Base-by-base conservation (phyloP, 169 alveolate species). In the Cystoisospora suis region DNA sequence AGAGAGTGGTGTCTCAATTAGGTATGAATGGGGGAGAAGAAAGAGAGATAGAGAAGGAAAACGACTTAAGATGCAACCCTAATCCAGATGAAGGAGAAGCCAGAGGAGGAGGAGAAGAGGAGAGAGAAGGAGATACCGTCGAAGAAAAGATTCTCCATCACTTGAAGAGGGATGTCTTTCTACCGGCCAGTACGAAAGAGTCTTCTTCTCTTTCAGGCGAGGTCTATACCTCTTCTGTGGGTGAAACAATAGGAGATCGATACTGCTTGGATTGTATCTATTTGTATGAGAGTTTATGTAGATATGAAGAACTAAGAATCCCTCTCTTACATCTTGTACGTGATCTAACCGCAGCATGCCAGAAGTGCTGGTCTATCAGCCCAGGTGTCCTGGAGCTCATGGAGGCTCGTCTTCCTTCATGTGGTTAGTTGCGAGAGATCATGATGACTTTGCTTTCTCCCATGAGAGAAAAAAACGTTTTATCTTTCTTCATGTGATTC, bases 361-460 rank as follows among this genome's bases (percentile, higher is more conserved):
- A 46, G 58, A 72, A 34, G 83, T 72, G 83, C 83, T 72, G 83
- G 83, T 15, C 83, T 56, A 38, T 72, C 83, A 72, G 83, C 27
- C 56, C 83, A 17, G 83, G 56, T n/a, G 56, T 72, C 56, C 58
- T 38, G 6, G 83, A 72, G 23, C 53, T 72, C 1, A 38, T 72
- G 2, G 83, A 72, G 32, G 58, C 38, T 6, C 49, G 83, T 6
- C 83, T 72, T n/a, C 83, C 83, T 53, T 53, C 65, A 53, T 23
- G 65, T 15, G 23, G 29, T 53, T 12, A 12, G 12, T 12, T 53
- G 65, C 65, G 12, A 53, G 65, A 53, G 65, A 23, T 15, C 65
- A 15, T 53, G 23, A 53, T 53, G 65, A 53, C 65, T 23, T 12
- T 23, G 23, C 65, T 15, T 23, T 15, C 29, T 53, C 65, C 23